Evolutionary conservation across 208 protist species (phyloP).

Genomic region (Vickermania spadyakhi): DNA sequence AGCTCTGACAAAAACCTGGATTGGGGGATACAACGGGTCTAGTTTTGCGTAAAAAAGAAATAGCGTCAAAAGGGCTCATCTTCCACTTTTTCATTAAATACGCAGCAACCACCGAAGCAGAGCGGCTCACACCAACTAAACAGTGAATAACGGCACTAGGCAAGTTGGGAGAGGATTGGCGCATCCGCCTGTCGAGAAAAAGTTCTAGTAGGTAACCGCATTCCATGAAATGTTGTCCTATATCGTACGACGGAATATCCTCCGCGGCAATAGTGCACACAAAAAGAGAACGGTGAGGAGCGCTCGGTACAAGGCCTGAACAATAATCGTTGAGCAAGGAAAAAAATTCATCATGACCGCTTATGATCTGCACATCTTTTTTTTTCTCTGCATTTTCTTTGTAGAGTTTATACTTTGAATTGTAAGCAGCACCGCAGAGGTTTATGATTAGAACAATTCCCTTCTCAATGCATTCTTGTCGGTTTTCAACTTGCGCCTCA

Average conservation of each 20-base stretch:
- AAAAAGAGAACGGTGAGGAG: conserved; percentile 39
- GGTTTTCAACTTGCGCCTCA: conserved; percentile 32
- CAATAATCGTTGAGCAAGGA: conserved; percentile 35
- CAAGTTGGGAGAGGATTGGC: not conserved
- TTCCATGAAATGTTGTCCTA: conserved; percentile 55
- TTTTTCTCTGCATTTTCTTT: conserved; percentile 12
- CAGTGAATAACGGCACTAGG: conserved; percentile 70
- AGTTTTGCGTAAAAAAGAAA: conserved; percentile 40
- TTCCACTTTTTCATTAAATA: conserved; percentile 75
- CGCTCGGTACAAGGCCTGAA: conserved; percentile 6
- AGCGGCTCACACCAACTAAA: conserved; percentile 82
- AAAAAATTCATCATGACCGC: conserved; percentile 39
- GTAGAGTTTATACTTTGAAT: conserved; percentile 47
- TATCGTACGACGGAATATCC: conserved; percentile 64
- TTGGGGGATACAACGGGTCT: conserved; percentile 67
- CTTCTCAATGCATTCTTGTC: conserved; percentile 12
- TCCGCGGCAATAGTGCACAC: conserved; percentile 48
- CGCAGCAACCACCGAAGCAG: conserved; percentile 64
- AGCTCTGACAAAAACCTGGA: conserved; percentile 55
- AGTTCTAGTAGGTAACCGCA: conserved; percentile 55
- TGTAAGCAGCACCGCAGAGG: conserved; percentile 39
- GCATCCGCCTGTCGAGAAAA: conserved; percentile 25
- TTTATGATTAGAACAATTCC: conserved; percentile 60
- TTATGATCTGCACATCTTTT: conserved; percentile 16
- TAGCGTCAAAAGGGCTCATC: conserved; percentile 35